Percentiles rank a stretch among this genome's conserved stretches.
Evolutionary conservation across 2,329 filamentous ascomycete species (phyloP).

Genomic region (Anthostomella pinea): DNA sequence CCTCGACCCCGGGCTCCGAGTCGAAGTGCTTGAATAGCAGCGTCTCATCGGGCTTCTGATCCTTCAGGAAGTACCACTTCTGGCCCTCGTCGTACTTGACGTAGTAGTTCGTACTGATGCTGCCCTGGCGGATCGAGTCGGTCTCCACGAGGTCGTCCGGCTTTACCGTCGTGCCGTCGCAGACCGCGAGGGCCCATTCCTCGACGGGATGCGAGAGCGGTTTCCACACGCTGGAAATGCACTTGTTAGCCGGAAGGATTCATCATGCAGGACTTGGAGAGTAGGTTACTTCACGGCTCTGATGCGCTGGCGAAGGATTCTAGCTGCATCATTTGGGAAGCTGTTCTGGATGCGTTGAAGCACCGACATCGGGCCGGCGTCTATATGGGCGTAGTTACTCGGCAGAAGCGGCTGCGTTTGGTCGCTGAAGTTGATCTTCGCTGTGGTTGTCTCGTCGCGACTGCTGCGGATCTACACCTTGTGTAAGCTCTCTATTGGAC

Average conservation of each 20-base stretch:
- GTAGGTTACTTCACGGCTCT: constrained; percentile 7
- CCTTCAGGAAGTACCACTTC: constrained; percentile 9
- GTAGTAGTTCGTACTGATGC: constrained; percentile 8
- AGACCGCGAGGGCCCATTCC: constrained; percentile 8
- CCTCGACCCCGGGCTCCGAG: constrained; percentile 7
- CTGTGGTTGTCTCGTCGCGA: not conserved
- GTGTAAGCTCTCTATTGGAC: not conserved
- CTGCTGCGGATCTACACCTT: constrained; percentile 6
- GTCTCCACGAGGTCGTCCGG: constrained; percentile 9
- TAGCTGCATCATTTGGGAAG: constrained; percentile 1
- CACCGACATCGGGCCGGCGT: constrained; percentile 1
- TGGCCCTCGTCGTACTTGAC: constrained; percentile 5
- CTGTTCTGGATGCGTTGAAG: constrained; percentile 5
- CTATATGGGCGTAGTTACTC: constrained; percentile 6
- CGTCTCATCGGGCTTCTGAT: constrained; percentile 8
- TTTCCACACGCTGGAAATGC: constrained; percentile 7
- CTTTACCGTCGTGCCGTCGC: constrained; percentile 7
- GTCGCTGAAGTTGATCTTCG: constrained; percentile 7
- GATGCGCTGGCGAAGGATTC: constrained; percentile 7
- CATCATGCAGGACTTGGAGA: not conserved
- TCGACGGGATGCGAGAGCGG: constrained; percentile 5
- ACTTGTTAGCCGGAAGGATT: not conserved
- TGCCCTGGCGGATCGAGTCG: constrained; percentile 6
- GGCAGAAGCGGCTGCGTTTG: constrained; percentile 4
- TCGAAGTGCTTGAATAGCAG: constrained; percentile 13